Base-by-base conservation (phyloP, 805 yeast genomes). In the Pichia californica region DNA sequence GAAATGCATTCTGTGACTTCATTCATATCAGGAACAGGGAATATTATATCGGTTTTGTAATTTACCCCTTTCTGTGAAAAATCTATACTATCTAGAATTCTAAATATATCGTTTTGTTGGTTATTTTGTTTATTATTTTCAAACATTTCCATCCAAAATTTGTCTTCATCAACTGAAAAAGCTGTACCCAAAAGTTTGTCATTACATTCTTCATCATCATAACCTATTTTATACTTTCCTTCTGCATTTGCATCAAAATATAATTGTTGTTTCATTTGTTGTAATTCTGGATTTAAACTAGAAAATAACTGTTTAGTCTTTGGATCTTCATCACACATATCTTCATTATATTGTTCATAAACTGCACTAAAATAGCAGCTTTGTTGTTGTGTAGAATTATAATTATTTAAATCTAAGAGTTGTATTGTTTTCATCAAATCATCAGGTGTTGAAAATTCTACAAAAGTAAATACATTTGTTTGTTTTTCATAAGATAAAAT, bases 391-490 rank as follows among this genome's bases (percentile, higher is more conserved):
- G n/a, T 15, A 8, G 8, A 7, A n/a, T 14, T 21, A 23, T 35
- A 35, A 5, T 35, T 25, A n/a, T 27, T 23, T 7, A 19, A 8
- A n/a, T 35, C 16, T 11, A 23, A 13, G 14, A 35, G 20, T 4
- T 35, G 9, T 5, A 16, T 8, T 5, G 18, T 35, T 21, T 35
- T 11, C 18, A 21, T 2, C 7, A 58, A 40, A 25, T 62, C 58
- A 7, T 46, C 49, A 5, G 29, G 43, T 2, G 52, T 47, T 26
- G 43, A 50, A 16, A 42, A 42, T 14, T 43, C 46, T 15, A 61
- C 50, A 14, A 56, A 32, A 41, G 55, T 50, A 16, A 38, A 46
- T 14, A 31, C 26, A 15, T 36, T 16, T 21, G 16, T 20, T 23
- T 29, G 35, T 20, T 31, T 21, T 18, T 40, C 33, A 19, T 21